Evolutionary conservation across 2,329 filamentous ascomycete species (phyloP).

Genomic region (Fonsecaea nubica): DNA sequence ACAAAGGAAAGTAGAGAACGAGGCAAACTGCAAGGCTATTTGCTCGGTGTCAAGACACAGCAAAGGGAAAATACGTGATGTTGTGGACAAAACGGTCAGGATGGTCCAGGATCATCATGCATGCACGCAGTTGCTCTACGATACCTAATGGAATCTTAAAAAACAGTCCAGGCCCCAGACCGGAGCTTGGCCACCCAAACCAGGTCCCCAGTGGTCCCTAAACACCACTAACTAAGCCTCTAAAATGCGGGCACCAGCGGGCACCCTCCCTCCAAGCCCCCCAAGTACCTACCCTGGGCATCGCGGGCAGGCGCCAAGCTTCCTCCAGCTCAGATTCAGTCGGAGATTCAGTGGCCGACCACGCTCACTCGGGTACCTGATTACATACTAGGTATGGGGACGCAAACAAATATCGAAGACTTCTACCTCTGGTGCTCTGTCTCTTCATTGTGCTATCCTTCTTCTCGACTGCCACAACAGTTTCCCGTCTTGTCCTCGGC

Average conservation of each 20-base stretch:
- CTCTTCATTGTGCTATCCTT: background rate
- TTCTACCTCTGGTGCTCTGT: background rate
- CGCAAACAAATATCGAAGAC: background rate
- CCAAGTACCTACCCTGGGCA: background rate
- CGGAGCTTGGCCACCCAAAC: conserved; percentile 7
- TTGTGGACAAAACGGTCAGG: background rate
- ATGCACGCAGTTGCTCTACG: background rate
- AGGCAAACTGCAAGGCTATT: conserved; percentile 26
- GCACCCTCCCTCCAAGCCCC: background rate
- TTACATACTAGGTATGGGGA: conserved; percentile 2
- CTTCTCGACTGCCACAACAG: conserved; percentile 1
- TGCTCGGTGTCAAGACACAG: conserved; percentile 9
- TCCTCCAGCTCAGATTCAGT: background rate
- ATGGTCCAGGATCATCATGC: background rate
- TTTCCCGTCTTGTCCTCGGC: background rate
- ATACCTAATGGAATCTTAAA: background rate
- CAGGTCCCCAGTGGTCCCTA: background rate
- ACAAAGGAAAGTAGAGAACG: conserved; percentile 19
- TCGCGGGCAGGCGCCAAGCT: background rate
- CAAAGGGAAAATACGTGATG: conserved; percentile 11
- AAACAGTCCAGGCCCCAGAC: conserved; percentile 3
- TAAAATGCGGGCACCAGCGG: conserved; percentile 6
- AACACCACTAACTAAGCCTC: background rate
- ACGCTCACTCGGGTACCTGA: conserved; percentile 1
- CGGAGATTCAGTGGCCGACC: background rate